A percentile compares a stretch with the other conserved stretches of the same genome.
phyloP scores from a whole-genome alignment of 2,329 filamentous ascomycete genomes.

The Fusarium sp. region DNA sequence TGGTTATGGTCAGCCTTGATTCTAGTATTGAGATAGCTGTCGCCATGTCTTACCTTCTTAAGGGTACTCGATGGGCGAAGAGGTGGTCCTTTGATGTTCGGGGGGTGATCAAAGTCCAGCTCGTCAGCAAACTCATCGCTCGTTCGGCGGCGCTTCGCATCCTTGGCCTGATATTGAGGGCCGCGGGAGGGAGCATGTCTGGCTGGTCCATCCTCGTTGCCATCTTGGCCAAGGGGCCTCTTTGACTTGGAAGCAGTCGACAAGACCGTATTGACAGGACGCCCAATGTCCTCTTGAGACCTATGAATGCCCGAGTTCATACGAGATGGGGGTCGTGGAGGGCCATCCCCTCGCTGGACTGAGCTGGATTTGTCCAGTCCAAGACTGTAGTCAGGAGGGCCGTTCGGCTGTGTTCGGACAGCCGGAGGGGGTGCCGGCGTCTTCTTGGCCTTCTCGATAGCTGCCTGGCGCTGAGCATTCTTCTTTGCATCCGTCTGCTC shows the following conservation, averaged over 20 bases:
- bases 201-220: constrained; percentile 65
- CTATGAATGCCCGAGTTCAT: constrained; percentile 67
- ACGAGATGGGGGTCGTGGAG: constrained; percentile 65
- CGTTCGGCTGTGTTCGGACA: constrained; percentile 65
- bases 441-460: constrained; percentile 74
- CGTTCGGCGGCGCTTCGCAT: constrained; percentile 84
- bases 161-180: constrained; percentile 74
- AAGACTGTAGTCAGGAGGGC: constrained; percentile 59
- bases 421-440: constrained; percentile 73
- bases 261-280: constrained; percentile 70
- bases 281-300: constrained; percentile 69
- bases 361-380: constrained; percentile 46
- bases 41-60: constrained; percentile 71
- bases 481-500: constrained; percentile 76
- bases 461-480: constrained; percentile 69
- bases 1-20: constrained; percentile 55
- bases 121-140: constrained; percentile 78
- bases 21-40: not conserved
- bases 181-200: constrained; percentile 61
- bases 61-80: constrained; percentile 81
- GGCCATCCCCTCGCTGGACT: constrained; percentile 48
- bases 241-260: constrained; percentile 77
- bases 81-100: constrained; percentile 80
- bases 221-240: constrained; percentile 76
- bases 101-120: constrained; percentile 67